Conservation (phyloP, 2,329 filamentous ascomycete species). For the Curvularia verruculosa region DNA sequence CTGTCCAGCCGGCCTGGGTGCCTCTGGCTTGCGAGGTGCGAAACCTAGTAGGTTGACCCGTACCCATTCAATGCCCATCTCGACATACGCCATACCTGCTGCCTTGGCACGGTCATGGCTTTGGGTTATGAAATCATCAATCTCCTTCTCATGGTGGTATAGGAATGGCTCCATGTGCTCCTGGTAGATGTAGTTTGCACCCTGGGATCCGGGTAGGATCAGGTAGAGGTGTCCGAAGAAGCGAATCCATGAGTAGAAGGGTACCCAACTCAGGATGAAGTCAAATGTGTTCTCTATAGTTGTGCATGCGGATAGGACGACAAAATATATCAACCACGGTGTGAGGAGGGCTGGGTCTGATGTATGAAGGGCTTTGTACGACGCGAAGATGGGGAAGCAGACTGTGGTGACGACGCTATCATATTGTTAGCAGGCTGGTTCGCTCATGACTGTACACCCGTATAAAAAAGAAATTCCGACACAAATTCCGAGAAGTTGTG, state of each 20-base stretch:
- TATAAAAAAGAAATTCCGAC: conserved; percentile 2
- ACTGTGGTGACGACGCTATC: conserved; percentile 68
- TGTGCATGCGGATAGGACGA: conserved; percentile 81
- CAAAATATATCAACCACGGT: conserved; percentile 99
- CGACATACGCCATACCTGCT: conserved; percentile 69
- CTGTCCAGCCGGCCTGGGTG: conserved; percentile 56
- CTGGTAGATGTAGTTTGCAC: conserved; percentile 84
- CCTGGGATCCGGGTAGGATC: conserved; percentile 96
- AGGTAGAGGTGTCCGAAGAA: conserved; percentile 89
- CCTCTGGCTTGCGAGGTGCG: conserved; percentile 57
- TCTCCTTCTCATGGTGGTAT: conserved; percentile 80
- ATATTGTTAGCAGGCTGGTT: conserved; percentile 22
- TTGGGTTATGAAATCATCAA: conserved; percentile 86
- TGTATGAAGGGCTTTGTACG: conserved; percentile 96
- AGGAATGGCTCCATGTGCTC: conserved; percentile 87
- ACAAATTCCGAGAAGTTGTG: conserved; percentile 7
- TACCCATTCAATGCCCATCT: conserved; percentile 59
- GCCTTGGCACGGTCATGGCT: conserved; percentile 78
- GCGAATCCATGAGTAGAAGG: conserved; percentile 92
- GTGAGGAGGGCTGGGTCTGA: conserved; percentile 86
- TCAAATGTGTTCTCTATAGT: conserved; percentile 85
- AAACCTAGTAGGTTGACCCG: conserved; percentile 81
- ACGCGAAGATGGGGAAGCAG: conserved; percentile 93
- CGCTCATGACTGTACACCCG: neutral
- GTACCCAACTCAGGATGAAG: conserved; percentile 88